Conservation (phyloP, 306 rosid genomes). For the Sicyos edulis region DNA sequence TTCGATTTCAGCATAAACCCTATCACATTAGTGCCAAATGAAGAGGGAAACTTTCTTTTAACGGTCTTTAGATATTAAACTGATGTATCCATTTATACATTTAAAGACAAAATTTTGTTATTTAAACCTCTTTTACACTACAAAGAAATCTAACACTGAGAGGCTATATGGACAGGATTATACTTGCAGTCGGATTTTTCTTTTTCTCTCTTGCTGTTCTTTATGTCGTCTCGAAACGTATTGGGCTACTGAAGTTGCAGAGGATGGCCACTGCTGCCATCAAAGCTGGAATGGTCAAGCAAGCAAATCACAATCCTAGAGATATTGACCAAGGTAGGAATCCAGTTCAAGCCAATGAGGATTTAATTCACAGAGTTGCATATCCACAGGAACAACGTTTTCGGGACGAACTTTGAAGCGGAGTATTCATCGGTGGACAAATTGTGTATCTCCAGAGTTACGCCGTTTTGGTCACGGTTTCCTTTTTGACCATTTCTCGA, state of each 20-base stretch:
- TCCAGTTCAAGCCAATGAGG: constrained; percentile 36
- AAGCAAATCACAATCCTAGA: constrained; percentile 40
- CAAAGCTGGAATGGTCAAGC: constrained; percentile 65
- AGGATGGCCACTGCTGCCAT: constrained; percentile 69
- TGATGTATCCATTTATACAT: not conserved
- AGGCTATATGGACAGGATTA: constrained; percentile 48
- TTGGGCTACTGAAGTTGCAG: constrained; percentile 59
- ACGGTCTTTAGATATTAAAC: not conserved
- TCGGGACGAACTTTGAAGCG: constrained; percentile 60
- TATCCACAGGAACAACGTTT: constrained; percentile 43
- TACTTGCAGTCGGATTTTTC: constrained; percentile 54
- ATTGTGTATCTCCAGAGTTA: too few species aligned
- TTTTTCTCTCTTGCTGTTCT: constrained; percentile 73
- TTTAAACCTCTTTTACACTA: not conserved
- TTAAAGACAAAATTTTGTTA: not conserved
- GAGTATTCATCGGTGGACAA: not conserved
- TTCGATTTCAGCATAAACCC: too few species aligned
- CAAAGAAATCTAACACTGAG: not conserved
- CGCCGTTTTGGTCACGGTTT: too few species aligned
- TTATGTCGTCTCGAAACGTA: constrained; percentile 77
- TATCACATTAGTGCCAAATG: too few species aligned
- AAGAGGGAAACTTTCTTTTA: not conserved
- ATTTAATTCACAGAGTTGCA: constrained; percentile 32
- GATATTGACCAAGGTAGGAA: constrained; percentile 44
- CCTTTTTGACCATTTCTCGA: too few species aligned